A percentile compares a stretch with the other conserved stretches of the same genome.
Conservation (phyloP, 2,329 filamentous ascomycete genomes). For the Stagonosporopsis rhizophila region DNA sequence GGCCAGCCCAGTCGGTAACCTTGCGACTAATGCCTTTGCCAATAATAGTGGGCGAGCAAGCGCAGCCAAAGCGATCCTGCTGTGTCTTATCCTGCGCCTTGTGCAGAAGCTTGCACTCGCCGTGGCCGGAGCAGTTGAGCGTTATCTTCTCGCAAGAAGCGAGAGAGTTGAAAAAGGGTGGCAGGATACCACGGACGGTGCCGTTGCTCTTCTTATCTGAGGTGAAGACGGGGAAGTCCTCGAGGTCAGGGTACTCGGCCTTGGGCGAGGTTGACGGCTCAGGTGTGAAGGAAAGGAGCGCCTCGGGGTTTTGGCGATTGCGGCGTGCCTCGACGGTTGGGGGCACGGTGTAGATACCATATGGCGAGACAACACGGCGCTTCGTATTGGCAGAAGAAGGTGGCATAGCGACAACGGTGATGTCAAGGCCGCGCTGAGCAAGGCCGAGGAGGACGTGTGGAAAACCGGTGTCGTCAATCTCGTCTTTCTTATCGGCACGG, state of each 20-base stretch:
- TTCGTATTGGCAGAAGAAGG: constrained; percentile 38
- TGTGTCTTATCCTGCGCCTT: constrained; percentile 50
- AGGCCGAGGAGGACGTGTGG: constrained; percentile 24
- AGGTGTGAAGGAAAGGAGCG: constrained; percentile 36
- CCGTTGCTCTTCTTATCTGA: constrained; percentile 33
- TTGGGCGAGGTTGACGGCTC: constrained; percentile 37
- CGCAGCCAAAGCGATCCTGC: constrained; percentile 77
- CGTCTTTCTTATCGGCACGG: constrained; percentile 33
- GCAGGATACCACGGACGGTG: constrained; percentile 63
- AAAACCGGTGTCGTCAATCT: constrained; percentile 23
- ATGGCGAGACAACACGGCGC: constrained; percentile 39
- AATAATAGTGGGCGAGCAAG: constrained; percentile 68
- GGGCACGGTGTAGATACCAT: constrained; percentile 45
- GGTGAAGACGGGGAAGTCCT: constrained; percentile 38
- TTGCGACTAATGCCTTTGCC: constrained; percentile 58
- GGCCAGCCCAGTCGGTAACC: constrained; percentile 80
- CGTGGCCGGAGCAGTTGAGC: constrained; percentile 82
- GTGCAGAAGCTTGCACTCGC: constrained; percentile 75
- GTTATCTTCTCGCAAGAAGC: constrained; percentile 74
- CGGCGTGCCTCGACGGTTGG: constrained; percentile 29
- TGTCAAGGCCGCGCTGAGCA: constrained; percentile 31
- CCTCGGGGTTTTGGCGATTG: constrained; percentile 40
- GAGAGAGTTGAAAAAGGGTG: constrained; percentile 76
- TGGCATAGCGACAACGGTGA: constrained; percentile 50
- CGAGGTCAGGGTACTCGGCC: constrained; percentile 31